Percentiles rank a stretch among this genome's conserved stretches.
phyloP scores from a whole-genome alignment of 2,329 filamentous ascomycete species.

The Fusarium lyarnte region DNA sequence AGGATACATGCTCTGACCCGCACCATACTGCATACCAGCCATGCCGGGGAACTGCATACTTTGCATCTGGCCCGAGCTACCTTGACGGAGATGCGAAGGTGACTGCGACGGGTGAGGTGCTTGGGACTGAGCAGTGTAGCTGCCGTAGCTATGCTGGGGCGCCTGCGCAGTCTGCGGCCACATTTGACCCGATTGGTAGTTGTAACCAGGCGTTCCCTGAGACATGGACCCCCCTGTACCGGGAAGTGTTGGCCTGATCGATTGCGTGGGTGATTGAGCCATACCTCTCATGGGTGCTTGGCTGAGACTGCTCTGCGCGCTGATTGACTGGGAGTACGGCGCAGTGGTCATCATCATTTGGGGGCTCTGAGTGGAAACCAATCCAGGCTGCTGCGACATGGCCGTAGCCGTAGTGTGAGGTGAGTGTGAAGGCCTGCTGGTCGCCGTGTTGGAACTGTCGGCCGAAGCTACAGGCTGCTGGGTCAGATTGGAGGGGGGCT shows the following conservation, averaged over 20 bases:
- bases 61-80: conserved; percentile 65
- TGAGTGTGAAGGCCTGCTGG: conserved; percentile 65
- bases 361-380: conserved; percentile 69
- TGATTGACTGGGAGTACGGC: conserved; percentile 75
- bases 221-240: conserved; percentile 62
- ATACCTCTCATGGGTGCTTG: conserved; percentile 78
- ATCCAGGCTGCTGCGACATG: conserved; percentile 66
- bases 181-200: conserved; percentile 71
- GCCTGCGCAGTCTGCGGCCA: conserved; percentile 75
- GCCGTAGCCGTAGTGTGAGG: conserved; percentile 65
- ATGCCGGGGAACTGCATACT: conserved; percentile 72
- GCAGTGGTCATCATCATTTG: conserved; percentile 73
- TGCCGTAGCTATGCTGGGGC: conserved; percentile 64
- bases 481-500: conserved; percentile 63
- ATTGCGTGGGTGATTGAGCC: conserved; percentile 63
- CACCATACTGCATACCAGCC: conserved; percentile 67
- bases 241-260: conserved; percentile 71
- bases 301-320: conserved; percentile 75
- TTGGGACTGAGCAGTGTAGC: conserved; percentile 64
- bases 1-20: conserved; percentile 67
- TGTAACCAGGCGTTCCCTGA: conserved; percentile 66
- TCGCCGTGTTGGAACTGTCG: conserved; percentile 55
- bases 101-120: conserved; percentile 63
- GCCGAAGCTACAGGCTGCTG: conserved; percentile 58
- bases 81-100: conserved; percentile 68